Evolutionary conservation across 1,284 basidiomycete species (phyloP), one percentile per base, ranked within the genome.

Genomic region (Fomes fomentarius): DNA sequence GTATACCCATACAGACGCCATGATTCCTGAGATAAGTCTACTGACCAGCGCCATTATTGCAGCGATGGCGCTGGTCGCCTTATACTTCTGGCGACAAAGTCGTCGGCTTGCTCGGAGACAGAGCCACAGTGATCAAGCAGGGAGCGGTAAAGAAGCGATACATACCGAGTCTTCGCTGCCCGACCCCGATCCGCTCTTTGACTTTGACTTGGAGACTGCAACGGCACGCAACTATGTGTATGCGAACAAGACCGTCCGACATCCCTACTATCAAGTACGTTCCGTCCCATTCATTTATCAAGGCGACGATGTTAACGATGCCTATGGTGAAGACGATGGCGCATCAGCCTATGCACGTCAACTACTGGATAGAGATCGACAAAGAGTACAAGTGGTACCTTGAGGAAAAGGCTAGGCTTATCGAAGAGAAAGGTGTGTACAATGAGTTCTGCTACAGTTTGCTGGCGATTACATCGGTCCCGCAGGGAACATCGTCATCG

Each of bases 361-460:
- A 76, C 44, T 58, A 76, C 54, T 77, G 75, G 75, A 76, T 77
- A 24, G 75, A 77, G 60, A 71, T 76, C 25, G 74, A 75, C 63
- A 69, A 69, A 43, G 68, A 74, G 45, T 74, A 73, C 58, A 52
- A 62, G 54, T 70, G 69, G 69, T 75, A 76, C 56, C 61, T 75
- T 14, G 65, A 66, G 34, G 66, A 72, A 60, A 77, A 77, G 60
- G 64, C 66, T 39, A 48, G 65, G 8, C 69, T 76, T 9, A 73
- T 77, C 42, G 47, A 58, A n/a, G 66, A 71, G 48, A 64, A 72
- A 63, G 70, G 70, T 69, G 15, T 15, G 35, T 28, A 41, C 22
- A 24, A 37, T n/a, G 8, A 5, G 35, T 8, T 15, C 3, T 37
- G 35, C 8, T 8, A n/a, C 35, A n/a, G 8, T 12, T 15, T 17